A percentile compares a stretch with the other conserved stretches of the same genome.
Conservation (phyloP, 805 yeast species). For the Yamadazyma laniorum region DNA sequence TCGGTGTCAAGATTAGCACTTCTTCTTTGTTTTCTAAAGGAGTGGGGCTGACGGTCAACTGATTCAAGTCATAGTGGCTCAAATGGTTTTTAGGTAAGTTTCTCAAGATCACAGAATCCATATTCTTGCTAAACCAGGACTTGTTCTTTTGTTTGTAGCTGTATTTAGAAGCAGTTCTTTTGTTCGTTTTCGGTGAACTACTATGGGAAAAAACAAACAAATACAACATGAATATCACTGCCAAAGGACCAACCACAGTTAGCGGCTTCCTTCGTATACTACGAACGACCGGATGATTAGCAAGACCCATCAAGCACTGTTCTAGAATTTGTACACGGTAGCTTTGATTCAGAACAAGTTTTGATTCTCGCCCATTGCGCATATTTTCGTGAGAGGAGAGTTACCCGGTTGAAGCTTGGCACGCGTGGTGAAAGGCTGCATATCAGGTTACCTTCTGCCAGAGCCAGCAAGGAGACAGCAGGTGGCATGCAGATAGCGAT, state of each 20-base stretch:
- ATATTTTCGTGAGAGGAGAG: not conserved
- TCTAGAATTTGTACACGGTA: not conserved
- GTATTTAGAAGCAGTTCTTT: slow-evolving; percentile 35
- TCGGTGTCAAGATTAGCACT: slow-evolving; percentile 84
- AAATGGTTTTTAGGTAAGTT: slow-evolving; percentile 71
- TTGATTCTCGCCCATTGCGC: not conserved
- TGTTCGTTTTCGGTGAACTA: slow-evolving; percentile 2
- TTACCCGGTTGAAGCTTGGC: not conserved
- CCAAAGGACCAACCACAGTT: slow-evolving; percentile 45
- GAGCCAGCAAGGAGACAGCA: too few species aligned
- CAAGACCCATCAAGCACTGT: not conserved
- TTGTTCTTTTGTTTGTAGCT: slow-evolving; percentile 44
- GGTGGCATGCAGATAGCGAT: too few species aligned
- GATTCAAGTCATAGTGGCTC: slow-evolving; percentile 81
- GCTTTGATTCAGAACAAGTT: not conserved
- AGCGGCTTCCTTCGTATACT: slow-evolving; percentile 62
- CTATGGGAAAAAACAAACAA: slow-evolving; percentile 35
- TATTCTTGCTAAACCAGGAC: slow-evolving; percentile 47
- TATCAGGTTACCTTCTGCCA: too few species aligned
- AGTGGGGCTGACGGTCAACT: slow-evolving; percentile 65
- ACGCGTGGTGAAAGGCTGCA: too few species aligned
- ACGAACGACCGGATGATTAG: slow-evolving; percentile 21
- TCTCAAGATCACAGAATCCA: slow-evolving; percentile 48
- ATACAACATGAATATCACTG: slow-evolving; percentile 42
- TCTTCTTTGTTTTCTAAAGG: slow-evolving; percentile 78